phyloP scores from a whole-genome alignment of 116 monocot genomes.

The Trichopus zeylanicus region DNA sequence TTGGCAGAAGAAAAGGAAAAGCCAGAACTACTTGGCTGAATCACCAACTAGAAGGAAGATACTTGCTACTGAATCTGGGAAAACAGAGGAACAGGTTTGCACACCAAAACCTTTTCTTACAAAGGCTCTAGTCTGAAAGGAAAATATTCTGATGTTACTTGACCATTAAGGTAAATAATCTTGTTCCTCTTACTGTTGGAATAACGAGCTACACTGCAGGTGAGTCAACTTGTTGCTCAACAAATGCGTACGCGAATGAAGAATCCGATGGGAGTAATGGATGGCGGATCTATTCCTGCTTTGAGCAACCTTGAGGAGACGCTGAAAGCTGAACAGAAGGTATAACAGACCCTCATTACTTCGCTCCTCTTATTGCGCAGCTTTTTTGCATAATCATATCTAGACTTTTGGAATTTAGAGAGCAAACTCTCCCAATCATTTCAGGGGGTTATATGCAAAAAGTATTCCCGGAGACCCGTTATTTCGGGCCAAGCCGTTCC shows the following conservation, averaged over 20 bases:
- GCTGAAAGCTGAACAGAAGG: constrained; percentile 77
- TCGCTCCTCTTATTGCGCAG: too few species aligned
- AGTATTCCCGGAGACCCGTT: too few species aligned
- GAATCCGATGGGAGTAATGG: constrained; percentile 79
- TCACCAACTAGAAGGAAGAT: constrained; percentile 64
- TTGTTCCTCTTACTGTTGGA: too few species aligned
- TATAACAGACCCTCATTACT: too few species aligned
- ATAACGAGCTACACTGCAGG: constrained; percentile 25
- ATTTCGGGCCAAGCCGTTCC: too few species aligned
- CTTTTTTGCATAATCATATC: too few species aligned
- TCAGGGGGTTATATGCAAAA: too few species aligned
- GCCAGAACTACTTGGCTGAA: constrained; percentile 88
- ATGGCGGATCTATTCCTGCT: constrained; percentile 74
- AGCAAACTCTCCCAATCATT: too few species aligned
- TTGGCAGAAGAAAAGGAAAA: constrained; percentile 83
- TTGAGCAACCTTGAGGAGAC: constrained; percentile 79
- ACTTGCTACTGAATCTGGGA: constrained; percentile 79
- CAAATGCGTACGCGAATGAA: constrained; percentile 96
- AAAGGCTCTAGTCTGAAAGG: too few species aligned
- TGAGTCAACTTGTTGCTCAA: constrained; percentile 92
- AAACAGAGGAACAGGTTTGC: constrained; percentile 76
- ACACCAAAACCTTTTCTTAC: neutral
- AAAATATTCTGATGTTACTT: too few species aligned
- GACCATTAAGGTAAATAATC: too few species aligned
- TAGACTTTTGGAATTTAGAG: too few species aligned